Base-by-base conservation (phyloP, 345 rosid species). In the Brassica incana region DNA sequence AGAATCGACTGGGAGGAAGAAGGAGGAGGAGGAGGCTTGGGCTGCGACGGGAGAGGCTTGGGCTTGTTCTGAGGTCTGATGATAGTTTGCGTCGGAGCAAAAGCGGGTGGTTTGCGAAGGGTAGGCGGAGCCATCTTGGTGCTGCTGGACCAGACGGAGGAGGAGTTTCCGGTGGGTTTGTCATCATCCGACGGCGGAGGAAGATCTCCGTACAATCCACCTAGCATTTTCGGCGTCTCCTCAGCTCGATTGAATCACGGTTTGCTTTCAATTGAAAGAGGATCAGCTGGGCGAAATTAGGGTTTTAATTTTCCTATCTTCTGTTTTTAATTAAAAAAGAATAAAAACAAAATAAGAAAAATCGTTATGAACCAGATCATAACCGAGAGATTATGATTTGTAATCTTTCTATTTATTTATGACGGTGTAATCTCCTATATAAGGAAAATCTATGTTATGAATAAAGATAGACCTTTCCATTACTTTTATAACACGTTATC, bases 71-170 rank as follows among this genome's bases (percentile, higher is more conserved):
- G 91, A 75, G 95, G 68, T 84, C 85, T 85, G 10, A 96, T 86
- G 74, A 93, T 77, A 0, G 97, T 87, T 62, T 88, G 97, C 3
- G 98, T 90, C 18, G 96, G 85, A 23, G 91, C 81, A 43, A 86
- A 82, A 50, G 85, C 76, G 3, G 92, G 80, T 14, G 97, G 91
- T 67, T 96, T 96, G 38, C 99, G 94, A 69, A 96, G 97, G 14
- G 95, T 88, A 0, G 99, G 85, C 18, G 99, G 98, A 29, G 99
- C 97, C 91, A 52, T 52, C 58, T 52, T 52, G 20, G 18, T 52
- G 1, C 58, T 52, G 58, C 58, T 52, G 1, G 58, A 52, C 58
- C 58, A 52, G 8, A 52, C 58, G 20, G 58, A 52, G 58, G 58
- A 52, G 20, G 56, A 50, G 56, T 50, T 50, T 14, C 56, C 56